These are phyloP conservation scores for Yamadazyma dushanensis DNA, from an alignment of 1,139 yeast species.

Conservation along the genomic window DNA sequence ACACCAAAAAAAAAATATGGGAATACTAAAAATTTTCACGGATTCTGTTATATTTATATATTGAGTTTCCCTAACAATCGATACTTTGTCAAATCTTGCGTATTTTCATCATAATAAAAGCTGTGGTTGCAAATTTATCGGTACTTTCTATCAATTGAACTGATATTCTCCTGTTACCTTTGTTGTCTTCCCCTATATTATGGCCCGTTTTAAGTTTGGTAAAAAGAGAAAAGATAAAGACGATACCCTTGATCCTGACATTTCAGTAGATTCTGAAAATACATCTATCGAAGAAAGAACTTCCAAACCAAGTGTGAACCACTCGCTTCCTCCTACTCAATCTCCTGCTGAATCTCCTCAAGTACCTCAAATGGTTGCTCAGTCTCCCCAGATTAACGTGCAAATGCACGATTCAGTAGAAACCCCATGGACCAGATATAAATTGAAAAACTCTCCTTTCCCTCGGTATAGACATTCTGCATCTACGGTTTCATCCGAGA, in stretches of 20 bases:
- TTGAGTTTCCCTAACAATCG: too few species aligned
- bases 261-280: slow-evolving; percentile 9
- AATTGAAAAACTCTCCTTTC: slow-evolving; percentile 77
- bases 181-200: slow-evolving; percentile 3
- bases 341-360: slow-evolving; percentile 1
- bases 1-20: slow-evolving; percentile 3
- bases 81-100: too few species aligned
- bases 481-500: slow-evolving; percentile 69
- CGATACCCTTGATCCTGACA: slow-evolving; percentile 11
- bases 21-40: slow-evolving; percentile 1
- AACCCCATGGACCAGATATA: slow-evolving; percentile 78
- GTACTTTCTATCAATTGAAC: too few species aligned
- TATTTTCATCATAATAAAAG: too few species aligned
- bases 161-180: too few species aligned
- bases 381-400: too few species aligned
- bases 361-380: not conserved
- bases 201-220: slow-evolving; percentile 20
- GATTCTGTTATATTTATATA: slow-evolving; percentile 1
- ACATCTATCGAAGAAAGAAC: not conserved
- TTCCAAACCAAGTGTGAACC: not conserved
- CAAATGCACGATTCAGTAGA: slow-evolving; percentile 16
- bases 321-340: not conserved
- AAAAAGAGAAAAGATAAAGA: slow-evolving; percentile 14
- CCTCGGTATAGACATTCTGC: slow-evolving; percentile 96
- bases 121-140: too few species aligned